phyloP scores from a whole-genome alignment of 257 asterid genomes.

The Ophiorrhiza pumila region DNA sequence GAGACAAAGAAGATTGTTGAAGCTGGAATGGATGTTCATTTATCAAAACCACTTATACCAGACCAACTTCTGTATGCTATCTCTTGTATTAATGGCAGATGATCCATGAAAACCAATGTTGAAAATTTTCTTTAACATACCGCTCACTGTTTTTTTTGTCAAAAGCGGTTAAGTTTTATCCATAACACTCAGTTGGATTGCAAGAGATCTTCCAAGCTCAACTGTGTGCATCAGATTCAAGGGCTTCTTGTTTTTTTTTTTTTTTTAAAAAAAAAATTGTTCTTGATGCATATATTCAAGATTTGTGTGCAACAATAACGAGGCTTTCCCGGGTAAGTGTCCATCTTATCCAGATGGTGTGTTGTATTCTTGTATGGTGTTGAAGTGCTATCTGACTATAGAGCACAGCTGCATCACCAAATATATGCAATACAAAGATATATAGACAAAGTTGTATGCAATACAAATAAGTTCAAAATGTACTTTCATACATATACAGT shows the following conservation, averaged over 20 bases:
- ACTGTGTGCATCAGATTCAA: neutral
- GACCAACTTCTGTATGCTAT: conserved; percentile 33
- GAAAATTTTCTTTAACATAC: too few species aligned
- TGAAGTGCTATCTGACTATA: too few species aligned
- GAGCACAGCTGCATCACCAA: too few species aligned
- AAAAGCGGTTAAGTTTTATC: too few species aligned
- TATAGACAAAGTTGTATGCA: neutral
- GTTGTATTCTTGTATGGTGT: too few species aligned
- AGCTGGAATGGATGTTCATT: conserved; percentile 63
- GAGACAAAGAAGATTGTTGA: conserved; percentile 42
- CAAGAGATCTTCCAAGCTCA: neutral
- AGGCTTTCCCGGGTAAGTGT: too few species aligned
- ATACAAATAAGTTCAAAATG: neutral
- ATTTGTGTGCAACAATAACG: too few species aligned
- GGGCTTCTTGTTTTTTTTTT: neutral
- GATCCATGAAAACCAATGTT: neutral
- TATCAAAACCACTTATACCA: conserved; percentile 51
- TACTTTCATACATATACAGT: neutral
- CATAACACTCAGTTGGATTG: neutral
- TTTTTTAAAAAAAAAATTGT: neutral
- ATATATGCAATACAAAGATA: too few species aligned
- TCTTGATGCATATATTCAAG: neutral
- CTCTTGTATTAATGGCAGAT: neutral
- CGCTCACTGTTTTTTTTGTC: too few species aligned
- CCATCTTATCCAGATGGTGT: too few species aligned